Percentiles rank a stretch among this genome's conserved stretches.
These are phyloP conservation scores for Aphelidium insulamus DNA, from an alignment of 371 early-diverging fungal genomes.

Conservation along the genomic window DNA sequence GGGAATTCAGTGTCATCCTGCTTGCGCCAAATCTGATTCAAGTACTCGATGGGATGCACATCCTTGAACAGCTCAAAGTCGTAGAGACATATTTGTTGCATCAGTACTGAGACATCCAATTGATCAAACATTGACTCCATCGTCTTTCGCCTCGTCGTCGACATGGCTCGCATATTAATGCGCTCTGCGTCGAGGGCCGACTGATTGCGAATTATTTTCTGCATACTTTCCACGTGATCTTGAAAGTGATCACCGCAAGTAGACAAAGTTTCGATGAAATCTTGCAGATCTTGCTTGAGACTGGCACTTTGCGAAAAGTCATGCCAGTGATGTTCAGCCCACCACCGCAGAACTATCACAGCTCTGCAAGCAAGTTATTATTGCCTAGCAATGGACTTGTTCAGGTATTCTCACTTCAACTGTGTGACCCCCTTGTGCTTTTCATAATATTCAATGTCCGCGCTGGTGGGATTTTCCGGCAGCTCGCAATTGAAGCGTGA, in stretches of 20 bases:
- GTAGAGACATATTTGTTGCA: conserved; percentile 21
- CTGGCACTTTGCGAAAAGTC: conserved; percentile 18
- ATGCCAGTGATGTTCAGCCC: conserved; percentile 25
- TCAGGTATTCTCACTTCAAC: conserved; percentile 4
- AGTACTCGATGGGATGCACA: conserved; percentile 26
- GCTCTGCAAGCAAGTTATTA: conserved; percentile 8
- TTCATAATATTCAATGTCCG: conserved; percentile 18
- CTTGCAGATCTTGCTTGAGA: conserved; percentile 13
- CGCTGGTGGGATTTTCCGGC: conserved; percentile 13
- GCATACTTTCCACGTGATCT: not conserved
- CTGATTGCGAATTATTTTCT: not conserved
- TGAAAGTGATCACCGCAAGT: too few species aligned
- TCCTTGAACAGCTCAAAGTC: conserved; percentile 19
- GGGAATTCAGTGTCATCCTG: conserved; percentile 8
- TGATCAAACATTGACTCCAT: conserved; percentile 6
- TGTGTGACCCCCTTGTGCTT: conserved; percentile 17
- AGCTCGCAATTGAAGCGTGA: conserved; percentile 17
- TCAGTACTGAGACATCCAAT: conserved; percentile 12
- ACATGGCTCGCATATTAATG: not conserved
- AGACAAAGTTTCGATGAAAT: conserved; percentile 8
- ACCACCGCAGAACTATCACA: conserved; percentile 10
- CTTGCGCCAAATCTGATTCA: conserved; percentile 22
- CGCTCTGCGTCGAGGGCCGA: not conserved
- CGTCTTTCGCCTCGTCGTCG: not conserved
- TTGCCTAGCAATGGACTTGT: conserved; percentile 1